Conservation (phyloP, 306 rosid species). For the Sindora glabra region DNA sequence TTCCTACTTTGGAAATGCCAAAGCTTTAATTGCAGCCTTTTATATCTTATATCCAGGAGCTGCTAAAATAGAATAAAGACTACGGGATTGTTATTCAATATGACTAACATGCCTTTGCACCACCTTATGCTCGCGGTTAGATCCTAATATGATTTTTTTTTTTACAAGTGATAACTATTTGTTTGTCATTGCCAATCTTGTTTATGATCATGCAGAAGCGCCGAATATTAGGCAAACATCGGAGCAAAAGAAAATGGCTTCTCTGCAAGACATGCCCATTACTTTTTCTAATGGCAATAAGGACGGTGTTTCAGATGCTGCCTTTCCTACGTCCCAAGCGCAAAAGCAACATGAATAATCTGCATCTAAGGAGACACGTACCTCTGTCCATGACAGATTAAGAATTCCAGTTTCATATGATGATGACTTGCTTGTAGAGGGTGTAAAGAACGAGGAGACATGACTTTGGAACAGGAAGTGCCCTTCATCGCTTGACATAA, state of each 20-base stretch:
- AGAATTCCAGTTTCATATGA: conserved; percentile 75
- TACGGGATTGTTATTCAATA: not conserved
- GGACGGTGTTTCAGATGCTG: conserved; percentile 5
- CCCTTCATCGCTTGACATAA: not conserved
- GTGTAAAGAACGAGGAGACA: conserved; percentile 19
- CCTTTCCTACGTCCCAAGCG: not conserved
- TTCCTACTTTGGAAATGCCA: too few species aligned
- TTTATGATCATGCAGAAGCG: conserved; percentile 52
- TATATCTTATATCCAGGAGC: not conserved
- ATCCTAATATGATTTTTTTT: conserved; percentile 1
- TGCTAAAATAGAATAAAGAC: not conserved
- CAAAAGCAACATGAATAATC: conserved; percentile 31
- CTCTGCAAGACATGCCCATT: conserved; percentile 15
- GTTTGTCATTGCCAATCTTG: conserved; percentile 1
- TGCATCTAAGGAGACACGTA: conserved; percentile 29
- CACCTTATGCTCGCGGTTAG: not conserved
- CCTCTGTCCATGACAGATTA: conserved; percentile 56
- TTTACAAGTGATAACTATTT: not conserved
- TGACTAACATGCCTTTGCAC: not conserved
- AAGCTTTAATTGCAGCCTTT: not conserved
- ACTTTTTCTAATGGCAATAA: not conserved
- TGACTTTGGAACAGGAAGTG: conserved; percentile 9
- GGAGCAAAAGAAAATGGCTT: conserved; percentile 24
- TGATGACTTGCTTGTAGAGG: conserved; percentile 55
- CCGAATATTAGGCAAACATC: conserved; percentile 27